These are phyloP conservation scores for Spiraea crenata DNA, from an alignment of 331 rosid species.

Conservation along the genomic window DNA sequence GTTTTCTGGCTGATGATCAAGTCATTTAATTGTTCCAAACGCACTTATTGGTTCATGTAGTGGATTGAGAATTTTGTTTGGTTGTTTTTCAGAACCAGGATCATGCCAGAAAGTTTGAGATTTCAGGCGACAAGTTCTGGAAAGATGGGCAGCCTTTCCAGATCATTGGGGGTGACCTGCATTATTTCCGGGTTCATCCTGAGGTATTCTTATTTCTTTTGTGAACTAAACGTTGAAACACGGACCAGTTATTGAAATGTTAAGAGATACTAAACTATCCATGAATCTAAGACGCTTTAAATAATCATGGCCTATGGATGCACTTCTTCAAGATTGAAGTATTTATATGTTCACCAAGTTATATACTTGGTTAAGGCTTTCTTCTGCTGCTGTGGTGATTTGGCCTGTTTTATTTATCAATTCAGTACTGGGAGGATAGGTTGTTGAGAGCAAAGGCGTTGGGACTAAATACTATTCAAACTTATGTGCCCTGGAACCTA, in stretches of 20 bases:
- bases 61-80: slow-evolving; percentile 3
- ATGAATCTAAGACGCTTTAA: background rate
- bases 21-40: background rate
- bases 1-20: background rate
- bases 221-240: background rate
- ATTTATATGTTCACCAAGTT: background rate
- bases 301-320: background rate
- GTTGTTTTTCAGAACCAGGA: slow-evolving; percentile 38
- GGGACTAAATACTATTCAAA: slow-evolving; percentile 91
- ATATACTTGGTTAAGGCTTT: slow-evolving; percentile 19
- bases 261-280: background rate
- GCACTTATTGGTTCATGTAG: slow-evolving; percentile 2
- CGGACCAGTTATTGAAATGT: too few species aligned
- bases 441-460: slow-evolving; percentile 83
- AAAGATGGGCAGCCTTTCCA: slow-evolving; percentile 79
- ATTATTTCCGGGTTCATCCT: slow-evolving; percentile 85
- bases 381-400: slow-evolving; percentile 20
- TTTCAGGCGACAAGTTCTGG: slow-evolving; percentile 78
- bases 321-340: background rate
- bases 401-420: slow-evolving; percentile 15
- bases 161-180: slow-evolving; percentile 95
- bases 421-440: slow-evolving; percentile 97
- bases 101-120: slow-evolving; percentile 53
- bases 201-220: slow-evolving; percentile 50
- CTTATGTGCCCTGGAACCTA: slow-evolving; percentile 92